Evolutionary conservation across 352 stramenopile species (phyloP), one percentile per base, ranked within the genome.

Genomic region (Phytopythium aichiense): DNA sequence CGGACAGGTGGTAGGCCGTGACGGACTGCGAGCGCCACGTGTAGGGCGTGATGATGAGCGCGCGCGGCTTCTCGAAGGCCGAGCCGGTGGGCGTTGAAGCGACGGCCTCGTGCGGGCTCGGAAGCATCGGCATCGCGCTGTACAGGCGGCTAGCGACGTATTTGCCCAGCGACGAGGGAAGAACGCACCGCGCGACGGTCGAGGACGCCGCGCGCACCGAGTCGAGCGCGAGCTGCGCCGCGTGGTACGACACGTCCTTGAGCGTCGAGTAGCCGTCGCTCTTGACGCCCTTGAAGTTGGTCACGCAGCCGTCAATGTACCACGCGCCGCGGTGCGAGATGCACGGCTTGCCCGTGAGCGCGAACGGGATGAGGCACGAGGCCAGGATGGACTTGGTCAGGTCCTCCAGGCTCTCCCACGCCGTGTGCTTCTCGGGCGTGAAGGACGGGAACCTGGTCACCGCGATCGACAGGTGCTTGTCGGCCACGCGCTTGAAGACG

Each of bases 301-400:
- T 88, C 60, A 90, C 72, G 46, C 69, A 76, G 48, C 81, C 81
- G 60, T 90, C 81, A n/a, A 90, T 71, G 63, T 90, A 90, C 76
- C 78, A 87, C 38, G 87, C 50, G 7, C 78, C 81, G 40, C 79
- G 78, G 64, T 87, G 78, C 40, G 68, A 61, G 58, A 88, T 83
- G 64, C 73, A 88, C 31, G 73, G 80, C 61, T 74, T 77, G 15
- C 78, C 80, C 7, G 80, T 86, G 35, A 89, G 67, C 55, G 81
- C 81, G 51, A 90, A 87, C 56, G 81, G 81, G 60, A 90, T 79
- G 57, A 90, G 69, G 18, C 74, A 77, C 31, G 81, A 90, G 43
- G 78, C 74, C 52, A 87, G 53, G 63, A 90, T 90, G n/a, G 81
- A 88, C 43, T 72, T 73, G 42, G 71, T 82, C 23, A 88, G 76